A percentile compares a stretch with the other conserved stretches of the same genome.
These are phyloP conservation scores for Rubroboletus satanas DNA, from an alignment of 768 basidiomycete species.

Conservation along the genomic window DNA sequence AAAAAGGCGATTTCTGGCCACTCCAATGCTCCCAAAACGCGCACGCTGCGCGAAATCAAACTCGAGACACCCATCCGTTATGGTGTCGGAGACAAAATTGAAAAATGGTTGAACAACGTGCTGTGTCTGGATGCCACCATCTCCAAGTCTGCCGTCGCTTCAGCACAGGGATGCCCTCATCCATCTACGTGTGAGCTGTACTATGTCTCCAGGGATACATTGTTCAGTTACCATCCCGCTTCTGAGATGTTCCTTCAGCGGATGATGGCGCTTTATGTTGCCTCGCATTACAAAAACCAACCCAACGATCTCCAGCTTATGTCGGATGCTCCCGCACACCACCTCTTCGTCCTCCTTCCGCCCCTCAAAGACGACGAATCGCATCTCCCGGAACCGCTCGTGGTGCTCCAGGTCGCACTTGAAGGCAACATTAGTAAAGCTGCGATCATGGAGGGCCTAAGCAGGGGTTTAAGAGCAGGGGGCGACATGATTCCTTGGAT, in stretches of 20 bases:
- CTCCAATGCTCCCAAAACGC: conserved; percentile 55
- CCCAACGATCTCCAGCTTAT: conserved; percentile 98
- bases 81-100: conserved; percentile 77
- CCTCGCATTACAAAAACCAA: conserved; percentile 98
- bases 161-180: conserved; percentile 82
- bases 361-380: conserved; percentile 88
- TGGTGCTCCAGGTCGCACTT: conserved; percentile 92
- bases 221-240: conserved; percentile 96
- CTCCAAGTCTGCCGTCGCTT: conserved; percentile 35
- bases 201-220: conserved; percentile 91
- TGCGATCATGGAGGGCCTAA: conserved; percentile 80
- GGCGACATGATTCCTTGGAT: conserved; percentile 99
- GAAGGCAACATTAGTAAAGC: conserved; percentile 90
- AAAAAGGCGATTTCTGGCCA: conserved; percentile 50
- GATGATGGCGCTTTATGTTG: conserved; percentile 98
- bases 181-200: conserved; percentile 92
- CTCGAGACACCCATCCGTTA: conserved; percentile 96
- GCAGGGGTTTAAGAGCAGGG: conserved; percentile 77
- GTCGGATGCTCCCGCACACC: conserved; percentile 95
- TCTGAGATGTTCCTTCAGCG: conserved; percentile 97
- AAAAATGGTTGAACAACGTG: conserved; percentile 89
- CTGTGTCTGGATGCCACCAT: conserved; percentile 88
- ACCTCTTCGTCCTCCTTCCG: conserved; percentile 91
- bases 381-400: conserved; percentile 91
- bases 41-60: conserved; percentile 88